Evolutionary conservation across 805 yeast genomes (phyloP), one percentile per base, ranked within the genome.

Genomic region (Metschnikowia picachoensis): DNA sequence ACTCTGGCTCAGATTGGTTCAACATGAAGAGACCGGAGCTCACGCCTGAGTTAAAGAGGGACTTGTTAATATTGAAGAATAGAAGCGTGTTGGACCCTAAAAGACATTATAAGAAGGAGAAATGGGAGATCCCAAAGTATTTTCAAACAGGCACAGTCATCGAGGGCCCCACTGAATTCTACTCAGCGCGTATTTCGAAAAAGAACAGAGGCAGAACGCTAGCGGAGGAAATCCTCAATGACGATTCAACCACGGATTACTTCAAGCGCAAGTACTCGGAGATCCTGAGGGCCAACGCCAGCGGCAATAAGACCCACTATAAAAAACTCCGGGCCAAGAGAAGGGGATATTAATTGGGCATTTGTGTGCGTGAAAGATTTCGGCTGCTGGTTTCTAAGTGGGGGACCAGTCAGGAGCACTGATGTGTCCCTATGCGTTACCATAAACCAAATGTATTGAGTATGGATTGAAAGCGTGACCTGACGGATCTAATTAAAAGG

Each of bases 51-150:
- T 61, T 87, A 16, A 85, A 85, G 59, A 75, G 95, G 48, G 98
- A 94, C 62, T 62, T 94, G 56, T 72, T 81, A 59, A 68, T 94
- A 13, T 73, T 94, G 49, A 83, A 88, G 60, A 87, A 92, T 70
- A 81, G 99, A 66, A 85, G 86, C 46, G 96, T 90, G 9, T 74
- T 94, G 51, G 98, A 94, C 62, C 98, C 97, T 8, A 94, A 94
- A 68, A 79, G 97, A 57, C 96, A 89, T 67, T 94, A 94, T 68
- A 89, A 87, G 67, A 88, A 87, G 63, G 94, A 85, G 48, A 82
- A 82, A 50, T 85, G 90, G 85, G 76, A 74, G 41, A 74, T 76
- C 8, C 92, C 95, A 38, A 87, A 86, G 58, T 80, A 74, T 53
- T 90, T 94, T 63, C 94, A 92, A 48, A 78, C 87, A 56, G 99